Evolutionary conservation across 768 basidiomycete species (phyloP), one percentile per base, ranked within the genome.

Genomic region (Trametes elegans): DNA sequence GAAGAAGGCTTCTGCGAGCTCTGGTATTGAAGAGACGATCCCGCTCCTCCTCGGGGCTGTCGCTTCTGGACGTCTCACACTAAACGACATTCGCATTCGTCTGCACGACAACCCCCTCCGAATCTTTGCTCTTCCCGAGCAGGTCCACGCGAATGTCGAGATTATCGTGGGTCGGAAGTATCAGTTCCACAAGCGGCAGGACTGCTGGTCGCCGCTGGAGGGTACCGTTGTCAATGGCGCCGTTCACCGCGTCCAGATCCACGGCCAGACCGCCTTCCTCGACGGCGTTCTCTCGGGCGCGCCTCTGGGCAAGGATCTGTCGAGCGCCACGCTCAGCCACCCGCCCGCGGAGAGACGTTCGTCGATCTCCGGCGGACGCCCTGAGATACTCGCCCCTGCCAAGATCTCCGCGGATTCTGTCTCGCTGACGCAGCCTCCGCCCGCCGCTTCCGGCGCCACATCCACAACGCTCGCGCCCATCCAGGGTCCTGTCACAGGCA

Each of bases 111-210:
- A 97, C 70, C 96, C 97, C 1, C 81, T 89, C 18, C 79, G 83
- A 35, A 98, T 99, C 67, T 97, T 98, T 68, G 87, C 87, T 29
- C 79, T 98, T 11, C 87, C 92, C 0, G 93, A 97, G 59, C 91
- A 93, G 66, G 66, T 80, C 5, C 81, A 92, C 57, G 93, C 94
- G 1, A 88, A 87, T 59, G 90, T 97, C 32, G 97, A 99, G 67
- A 91, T 99, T 40, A 91, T 95, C 59, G 74, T 97, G 24, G 90
- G 91, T 53, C 84, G 97, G 47, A 65, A 64, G 50, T 53, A 56
- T 2, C 63, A 50, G 38, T 91, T 90, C 68, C 68, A 66, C 13
- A 70, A 73, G 49, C 74, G 76, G 21, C 65, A 72, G 7, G 70
- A 71, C 19, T 75, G 74, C 46, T 99, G 96, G 96, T 96, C 96